Conservation (phyloP, 768 basidiomycete genomes). For the Tricholoma furcatifolium region DNA sequence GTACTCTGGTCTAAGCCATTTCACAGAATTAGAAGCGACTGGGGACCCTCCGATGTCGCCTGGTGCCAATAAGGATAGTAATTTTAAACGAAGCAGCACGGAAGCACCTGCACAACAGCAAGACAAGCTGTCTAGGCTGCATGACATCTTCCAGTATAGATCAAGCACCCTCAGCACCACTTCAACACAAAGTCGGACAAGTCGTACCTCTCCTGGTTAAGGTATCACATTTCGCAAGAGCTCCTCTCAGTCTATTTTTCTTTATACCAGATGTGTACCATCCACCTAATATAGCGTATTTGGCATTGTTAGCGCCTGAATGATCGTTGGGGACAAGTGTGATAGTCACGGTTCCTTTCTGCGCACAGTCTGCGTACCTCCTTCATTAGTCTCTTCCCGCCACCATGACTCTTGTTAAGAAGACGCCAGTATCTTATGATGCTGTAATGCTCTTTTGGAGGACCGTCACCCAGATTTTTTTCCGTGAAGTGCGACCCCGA, state of each 20-base stretch:
- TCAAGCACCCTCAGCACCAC: constrained; percentile 57
- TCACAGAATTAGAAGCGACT: constrained; percentile 63
- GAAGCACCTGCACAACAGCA: constrained; percentile 42
- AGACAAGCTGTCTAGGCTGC: constrained; percentile 71
- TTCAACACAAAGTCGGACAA: constrained; percentile 36
- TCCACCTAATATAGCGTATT: neutral
- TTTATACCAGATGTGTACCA: constrained; percentile 6
- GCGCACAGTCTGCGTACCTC: neutral
- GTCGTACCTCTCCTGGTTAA: constrained; percentile 28
- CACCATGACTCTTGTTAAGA: constrained; percentile 20
- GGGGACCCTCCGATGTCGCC: constrained; percentile 30
- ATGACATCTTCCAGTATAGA: constrained; percentile 82
- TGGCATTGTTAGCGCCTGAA: constrained; percentile 8
- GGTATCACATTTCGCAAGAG: neutral
- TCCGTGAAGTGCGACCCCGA: constrained; percentile 91
- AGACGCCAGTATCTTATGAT: constrained; percentile 53
- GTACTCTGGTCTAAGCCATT: constrained; percentile 9
- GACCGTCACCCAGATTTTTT: constrained; percentile 88
- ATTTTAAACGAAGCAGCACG: constrained; percentile 28
- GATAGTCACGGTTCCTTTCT: neutral
- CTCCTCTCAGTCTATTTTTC: neutral
- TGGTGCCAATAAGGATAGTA: constrained; percentile 23
- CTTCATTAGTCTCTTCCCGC: neutral
- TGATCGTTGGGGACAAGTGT: neutral
- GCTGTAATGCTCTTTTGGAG: constrained; percentile 83